These are phyloP conservation scores for Phytophthora ramorum DNA, from an alignment of 352 stramenopile species.

Conservation along the genomic window DNA sequence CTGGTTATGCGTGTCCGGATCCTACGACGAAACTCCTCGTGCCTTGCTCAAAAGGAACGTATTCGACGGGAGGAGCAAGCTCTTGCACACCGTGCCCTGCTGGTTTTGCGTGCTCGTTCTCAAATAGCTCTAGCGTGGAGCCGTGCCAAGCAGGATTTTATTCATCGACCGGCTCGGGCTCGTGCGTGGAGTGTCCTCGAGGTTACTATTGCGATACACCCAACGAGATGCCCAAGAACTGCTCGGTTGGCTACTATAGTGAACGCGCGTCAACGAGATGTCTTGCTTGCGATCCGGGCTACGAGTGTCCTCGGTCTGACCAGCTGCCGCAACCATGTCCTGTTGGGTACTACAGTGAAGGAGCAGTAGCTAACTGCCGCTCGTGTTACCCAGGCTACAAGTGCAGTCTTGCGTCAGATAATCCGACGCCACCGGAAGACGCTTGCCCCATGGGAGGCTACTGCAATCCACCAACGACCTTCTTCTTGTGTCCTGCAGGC, in stretches of 20 bases:
- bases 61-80: constrained; percentile 53
- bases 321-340: constrained; percentile 83
- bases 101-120: constrained; percentile 78
- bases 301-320: constrained; percentile 80
- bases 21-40: constrained; percentile 51
- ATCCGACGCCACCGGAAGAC: constrained; percentile 77
- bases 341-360: constrained; percentile 90
- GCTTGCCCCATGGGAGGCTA: constrained; percentile 92
- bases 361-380: constrained; percentile 67
- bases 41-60: constrained; percentile 64
- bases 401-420: constrained; percentile 79
- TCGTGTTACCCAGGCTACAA: constrained; percentile 79
- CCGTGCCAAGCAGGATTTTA: constrained; percentile 73
- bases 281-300: constrained; percentile 74
- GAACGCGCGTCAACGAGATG: constrained; percentile 71
- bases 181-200: constrained; percentile 80
- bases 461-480: constrained; percentile 86
- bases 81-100: constrained; percentile 76
- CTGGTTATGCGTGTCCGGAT: constrained; percentile 82
- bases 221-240: constrained; percentile 71
- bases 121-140: constrained; percentile 66
- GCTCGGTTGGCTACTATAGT: constrained; percentile 84
- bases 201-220: constrained; percentile 83
- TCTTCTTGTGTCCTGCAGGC: constrained; percentile 87
- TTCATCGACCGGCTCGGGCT: constrained; percentile 54